A percentile compares a stretch with the other conserved stretches of the same genome.
Evolutionary conservation across 805 yeast species (phyloP).

Genomic region (Priceomyces castillae): DNA sequence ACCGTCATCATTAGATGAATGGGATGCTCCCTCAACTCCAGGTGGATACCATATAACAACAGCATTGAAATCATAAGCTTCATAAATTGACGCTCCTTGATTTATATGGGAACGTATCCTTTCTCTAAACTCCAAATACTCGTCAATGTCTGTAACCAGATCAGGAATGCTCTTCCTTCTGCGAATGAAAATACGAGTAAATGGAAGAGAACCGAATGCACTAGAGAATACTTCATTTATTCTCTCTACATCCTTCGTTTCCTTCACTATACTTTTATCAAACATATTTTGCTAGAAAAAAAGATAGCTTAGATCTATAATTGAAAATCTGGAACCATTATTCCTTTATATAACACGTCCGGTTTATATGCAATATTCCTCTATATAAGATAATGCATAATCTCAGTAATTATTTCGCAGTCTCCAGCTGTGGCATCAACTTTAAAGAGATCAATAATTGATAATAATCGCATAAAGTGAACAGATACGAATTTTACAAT

Average conservation of each 20-base stretch:
- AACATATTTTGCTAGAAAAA: too few relatives aligned
- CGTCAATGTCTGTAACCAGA: slow-evolving; percentile 1
- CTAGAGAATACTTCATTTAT: slow-evolving; percentile 2
- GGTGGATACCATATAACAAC: slow-evolving; percentile 11
- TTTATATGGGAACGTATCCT: slow-evolving; percentile 2
- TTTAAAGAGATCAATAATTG: not conserved
- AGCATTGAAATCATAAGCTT: slow-evolving; percentile 8
- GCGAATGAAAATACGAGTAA: slow-evolving; percentile 1
- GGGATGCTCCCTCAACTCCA: slow-evolving; percentile 1
- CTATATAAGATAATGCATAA: not conserved
- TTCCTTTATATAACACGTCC: too few relatives aligned
- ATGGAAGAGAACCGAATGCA: not conserved
- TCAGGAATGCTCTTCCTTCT: slow-evolving; percentile 1
- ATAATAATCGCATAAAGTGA: too few relatives aligned
- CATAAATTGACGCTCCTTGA: slow-evolving; percentile 4
- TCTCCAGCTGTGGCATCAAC: not conserved
- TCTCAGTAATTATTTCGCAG: not conserved
- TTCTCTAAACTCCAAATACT: not conserved
- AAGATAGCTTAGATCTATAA: too few relatives aligned
- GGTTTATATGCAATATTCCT: too few relatives aligned
- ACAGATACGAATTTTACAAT: too few relatives aligned
- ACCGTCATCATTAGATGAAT: not conserved
- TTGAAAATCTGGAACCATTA: too few relatives aligned
- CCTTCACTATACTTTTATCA: not conserved
- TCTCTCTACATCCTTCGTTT: slow-evolving; percentile 5